Percentiles rank a stretch among this genome's conserved stretches.
Conservation (phyloP, 2,329 filamentous ascomycete genomes). For the Apiospora hydei region DNA sequence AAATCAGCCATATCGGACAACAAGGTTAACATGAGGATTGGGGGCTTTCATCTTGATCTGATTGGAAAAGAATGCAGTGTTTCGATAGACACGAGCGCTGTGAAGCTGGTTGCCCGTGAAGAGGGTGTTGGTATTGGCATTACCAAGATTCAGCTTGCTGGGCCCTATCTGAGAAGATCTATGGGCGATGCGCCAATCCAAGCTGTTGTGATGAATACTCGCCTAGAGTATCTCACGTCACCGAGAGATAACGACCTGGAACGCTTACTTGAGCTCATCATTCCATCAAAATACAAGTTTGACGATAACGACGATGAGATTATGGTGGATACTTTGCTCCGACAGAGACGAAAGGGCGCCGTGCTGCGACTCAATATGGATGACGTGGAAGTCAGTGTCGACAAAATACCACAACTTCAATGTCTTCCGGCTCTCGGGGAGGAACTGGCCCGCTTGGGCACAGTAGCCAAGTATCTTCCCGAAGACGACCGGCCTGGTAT, state of each 20-base stretch:
- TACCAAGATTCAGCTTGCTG: slow-evolving; percentile 76
- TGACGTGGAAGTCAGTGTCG: slow-evolving; percentile 67
- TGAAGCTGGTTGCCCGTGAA: slow-evolving; percentile 81
- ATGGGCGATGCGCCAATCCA: slow-evolving; percentile 66
- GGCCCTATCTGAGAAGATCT: slow-evolving; percentile 67
- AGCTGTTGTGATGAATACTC: slow-evolving; percentile 69
- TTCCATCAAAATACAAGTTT: slow-evolving; percentile 90
- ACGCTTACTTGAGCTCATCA: slow-evolving; percentile 83
- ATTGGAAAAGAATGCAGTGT: slow-evolving; percentile 79
- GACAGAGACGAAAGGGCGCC: slow-evolving; percentile 85
- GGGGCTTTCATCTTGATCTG: slow-evolving; percentile 78
- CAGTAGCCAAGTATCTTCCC: slow-evolving; percentile 91
- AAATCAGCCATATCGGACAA: slow-evolving; percentile 55
- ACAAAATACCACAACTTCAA: slow-evolving; percentile 69
- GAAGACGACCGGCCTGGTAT: slow-evolving; percentile 94
- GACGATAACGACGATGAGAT: slow-evolving; percentile 89
- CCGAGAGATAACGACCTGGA: slow-evolving; percentile 85
- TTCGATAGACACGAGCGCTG: slow-evolving; percentile 76
- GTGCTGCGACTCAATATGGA: slow-evolving; percentile 77
- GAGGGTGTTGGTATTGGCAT: slow-evolving; percentile 77
- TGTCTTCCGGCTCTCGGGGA: slow-evolving; percentile 75
- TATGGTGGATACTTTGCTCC: slow-evolving; percentile 87
- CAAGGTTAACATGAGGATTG: slow-evolving; percentile 80
- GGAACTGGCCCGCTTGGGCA: slow-evolving; percentile 83
- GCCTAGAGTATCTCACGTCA: slow-evolving; percentile 73